These are phyloP conservation scores for Microascus cirrosus DNA, from an alignment of 2,329 filamentous ascomycete species.

Conservation along the genomic window DNA sequence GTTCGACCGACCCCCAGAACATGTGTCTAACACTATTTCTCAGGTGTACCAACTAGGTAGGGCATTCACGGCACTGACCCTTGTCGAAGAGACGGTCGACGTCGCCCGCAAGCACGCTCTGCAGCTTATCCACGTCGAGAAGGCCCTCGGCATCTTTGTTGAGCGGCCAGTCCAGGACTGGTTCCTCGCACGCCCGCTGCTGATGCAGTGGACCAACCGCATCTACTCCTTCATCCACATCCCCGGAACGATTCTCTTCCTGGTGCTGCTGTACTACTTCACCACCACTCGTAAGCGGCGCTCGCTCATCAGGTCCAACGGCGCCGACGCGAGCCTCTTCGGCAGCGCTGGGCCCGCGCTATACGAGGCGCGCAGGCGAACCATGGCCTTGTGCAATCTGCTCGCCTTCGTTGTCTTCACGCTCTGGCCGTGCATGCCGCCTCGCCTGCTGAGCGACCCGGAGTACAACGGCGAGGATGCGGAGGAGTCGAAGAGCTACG, in stretches of 20 bases:
- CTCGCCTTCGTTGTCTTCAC: conserved; percentile 50
- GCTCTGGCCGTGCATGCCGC: conserved; percentile 55
- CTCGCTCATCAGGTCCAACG: conserved; percentile 13
- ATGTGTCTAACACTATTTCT: background rate
- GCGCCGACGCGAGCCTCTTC: conserved; percentile 4
- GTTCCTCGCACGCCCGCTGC: conserved; percentile 34
- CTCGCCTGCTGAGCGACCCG: conserved; percentile 45
- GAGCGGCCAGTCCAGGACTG: conserved; percentile 50
- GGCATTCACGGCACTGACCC: conserved; percentile 58
- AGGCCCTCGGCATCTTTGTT: conserved; percentile 52
- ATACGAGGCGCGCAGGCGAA: conserved; percentile 45
- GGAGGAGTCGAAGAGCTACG: conserved; percentile 46
- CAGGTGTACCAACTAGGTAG: conserved; percentile 66
- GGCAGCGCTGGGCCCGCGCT: conserved; percentile 26
- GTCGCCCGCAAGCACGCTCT: conserved; percentile 59
- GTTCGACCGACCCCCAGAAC: background rate
- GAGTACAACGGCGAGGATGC: conserved; percentile 43
- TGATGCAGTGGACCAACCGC: conserved; percentile 61
- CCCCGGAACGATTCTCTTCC: conserved; percentile 61
- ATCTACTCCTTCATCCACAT: conserved; percentile 71
- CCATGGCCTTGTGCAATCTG: conserved; percentile 51
- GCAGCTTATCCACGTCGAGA: conserved; percentile 55
- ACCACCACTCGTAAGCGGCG: conserved; percentile 50
- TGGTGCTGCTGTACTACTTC: conserved; percentile 54
- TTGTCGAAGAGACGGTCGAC: conserved; percentile 56